Evolutionary conservation across 1,284 basidiomycete species (phyloP), one percentile per base, ranked within the genome.

Genomic region (Anthracocystis setariae): DNA sequence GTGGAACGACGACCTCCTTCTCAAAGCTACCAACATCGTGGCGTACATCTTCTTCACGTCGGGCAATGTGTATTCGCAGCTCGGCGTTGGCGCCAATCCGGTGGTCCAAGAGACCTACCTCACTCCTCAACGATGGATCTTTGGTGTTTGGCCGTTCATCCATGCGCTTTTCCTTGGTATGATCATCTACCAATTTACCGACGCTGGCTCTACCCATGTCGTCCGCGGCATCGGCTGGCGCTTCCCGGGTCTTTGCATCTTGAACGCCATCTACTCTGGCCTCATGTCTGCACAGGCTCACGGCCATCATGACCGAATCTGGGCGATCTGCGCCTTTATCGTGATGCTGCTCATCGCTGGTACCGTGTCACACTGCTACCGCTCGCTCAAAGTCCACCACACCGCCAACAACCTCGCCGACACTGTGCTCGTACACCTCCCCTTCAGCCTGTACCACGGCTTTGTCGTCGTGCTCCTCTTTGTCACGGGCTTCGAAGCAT

Each of bases 401-500:
- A 83, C 87, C 51, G 84, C 91, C 47, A 85, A 89, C 78, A 87
- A 82, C 69, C 79, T 76, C 52, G 67, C 87, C 24, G 78, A 81
- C 21, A 61, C 95, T 83, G 83, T 83, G 18, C 83, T 85, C 45
- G 83, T 85, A 17, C 84, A 85, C 68, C 81, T 85, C 9, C 84
- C 84, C 23, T 84, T 85, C 72, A 79, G 65, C 51, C 61, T 76
- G 29, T 96, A 91, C 86, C 94, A 96, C 82, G 94, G 94, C 48
- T 95, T 93, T 91, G 93, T 92, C 15, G 93, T 92, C 47, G 90
- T 96, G 50, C 88, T 96, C 59, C 91, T 95, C 73, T 87, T 96
- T 67, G 85, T 96, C 64, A 91, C 92, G 45, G 90, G 88, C 3
- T 96, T 97, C 83, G 90, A 94, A 82, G 93, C 93, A 0, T 95